Evolutionary conservation across 2,329 filamentous ascomycete genomes (phyloP).

Genomic region (Ophiostoma sp.): DNA sequence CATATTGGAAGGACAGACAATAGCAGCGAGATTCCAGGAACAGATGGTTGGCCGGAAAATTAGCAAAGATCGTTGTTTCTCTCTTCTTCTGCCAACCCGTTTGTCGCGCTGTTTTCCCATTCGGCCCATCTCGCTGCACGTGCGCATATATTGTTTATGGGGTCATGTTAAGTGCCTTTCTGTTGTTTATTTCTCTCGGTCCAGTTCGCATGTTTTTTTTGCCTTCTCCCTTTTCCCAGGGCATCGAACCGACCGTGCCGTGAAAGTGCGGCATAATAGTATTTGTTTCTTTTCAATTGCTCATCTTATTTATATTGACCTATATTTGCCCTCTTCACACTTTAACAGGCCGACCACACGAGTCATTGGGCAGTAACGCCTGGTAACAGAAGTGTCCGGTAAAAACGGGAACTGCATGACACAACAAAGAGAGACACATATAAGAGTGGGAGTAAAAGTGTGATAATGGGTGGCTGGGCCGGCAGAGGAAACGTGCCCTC

Average conservation of each 20-base stretch:
- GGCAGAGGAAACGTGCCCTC: not conserved
- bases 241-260: not conserved
- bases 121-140: not conserved
- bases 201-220: not conserved
- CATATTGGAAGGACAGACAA: not conserved
- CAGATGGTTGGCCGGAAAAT: not conserved
- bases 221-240: not conserved
- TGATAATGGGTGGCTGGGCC: not conserved
- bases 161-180: not conserved
- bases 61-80: not conserved
- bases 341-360: not conserved
- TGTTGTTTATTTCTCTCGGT: not conserved
- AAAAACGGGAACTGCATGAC: not conserved
- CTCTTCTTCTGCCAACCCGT: not conserved
- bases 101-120: not conserved
- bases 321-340: not conserved
- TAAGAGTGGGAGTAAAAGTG: not conserved
- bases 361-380: not conserved
- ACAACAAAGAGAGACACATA: not conserved
- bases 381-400: not conserved
- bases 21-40: not conserved
- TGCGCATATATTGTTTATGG: slow-evolving; percentile 3
- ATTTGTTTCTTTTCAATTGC: not conserved
- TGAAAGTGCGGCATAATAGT: not conserved
- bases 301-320: slow-evolving; percentile 15